Percentiles rank a stretch among this genome's conserved stretches.
phyloP scores from a whole-genome alignment of 768 basidiomycete genomes.

The Crassisporium funariophilum region DNA sequence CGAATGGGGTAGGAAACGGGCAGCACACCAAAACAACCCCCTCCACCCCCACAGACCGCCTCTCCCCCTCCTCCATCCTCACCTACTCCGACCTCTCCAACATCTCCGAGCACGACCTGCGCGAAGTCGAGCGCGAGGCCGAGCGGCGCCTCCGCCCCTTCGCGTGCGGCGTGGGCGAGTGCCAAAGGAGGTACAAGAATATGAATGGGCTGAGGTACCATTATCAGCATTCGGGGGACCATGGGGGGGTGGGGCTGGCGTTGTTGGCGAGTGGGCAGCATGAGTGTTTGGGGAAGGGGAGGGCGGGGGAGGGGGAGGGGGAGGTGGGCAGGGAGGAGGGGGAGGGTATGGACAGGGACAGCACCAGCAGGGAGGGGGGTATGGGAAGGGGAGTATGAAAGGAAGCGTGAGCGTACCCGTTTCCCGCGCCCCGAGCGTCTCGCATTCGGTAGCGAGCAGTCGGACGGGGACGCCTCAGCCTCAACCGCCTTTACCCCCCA shows the following conservation, averaged over 20 bases:
- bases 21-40: conserved; percentile 12
- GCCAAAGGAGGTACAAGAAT: conserved; percentile 91
- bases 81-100: conserved; percentile 44
- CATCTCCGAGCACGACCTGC: conserved; percentile 62
- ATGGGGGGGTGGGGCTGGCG: conserved; percentile 86
- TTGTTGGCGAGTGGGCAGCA: conserved; percentile 78
- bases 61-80: conserved; percentile 28
- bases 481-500: neutral
- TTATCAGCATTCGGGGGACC: conserved; percentile 95
- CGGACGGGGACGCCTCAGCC: conserved; percentile 39
- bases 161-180: conserved; percentile 87
- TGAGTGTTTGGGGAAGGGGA: conserved; percentile 37
- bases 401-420: conserved; percentile 39
- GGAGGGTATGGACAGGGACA: conserved; percentile 16
- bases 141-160: conserved; percentile 83
- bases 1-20: too few species aligned
- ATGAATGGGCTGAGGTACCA: conserved; percentile 98
- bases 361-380: conserved; percentile 10
- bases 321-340: conserved; percentile 1
- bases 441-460: conserved; percentile 23
- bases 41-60: conserved; percentile 15
- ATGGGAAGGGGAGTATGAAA: conserved; percentile 14
- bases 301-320: conserved; percentile 9
- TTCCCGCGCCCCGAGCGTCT: conserved; percentile 34
- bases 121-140: conserved; percentile 81